phyloP scores from a whole-genome alignment of 164 flowering plant genomes.

The Chloranthus sessilifolius region DNA sequence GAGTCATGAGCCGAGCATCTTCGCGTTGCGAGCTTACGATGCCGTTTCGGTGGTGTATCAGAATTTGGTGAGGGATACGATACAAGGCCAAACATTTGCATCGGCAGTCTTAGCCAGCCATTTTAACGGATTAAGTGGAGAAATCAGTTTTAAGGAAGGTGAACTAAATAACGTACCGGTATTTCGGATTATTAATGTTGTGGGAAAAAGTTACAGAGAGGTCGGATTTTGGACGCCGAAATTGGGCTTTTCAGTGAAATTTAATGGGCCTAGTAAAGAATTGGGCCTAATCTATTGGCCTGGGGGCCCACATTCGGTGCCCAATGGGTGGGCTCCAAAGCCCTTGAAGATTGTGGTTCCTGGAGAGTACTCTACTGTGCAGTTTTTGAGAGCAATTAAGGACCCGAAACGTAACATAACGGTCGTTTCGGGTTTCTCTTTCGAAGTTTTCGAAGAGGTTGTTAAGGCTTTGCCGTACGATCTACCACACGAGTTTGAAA shows the following conservation, averaged over 20 bases:
- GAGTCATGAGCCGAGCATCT: conserved; percentile 15
- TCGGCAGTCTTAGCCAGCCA: conserved; percentile 9
- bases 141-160: conserved; percentile 11
- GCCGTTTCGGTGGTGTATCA: conserved; percentile 3
- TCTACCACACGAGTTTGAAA: conserved; percentile 18
- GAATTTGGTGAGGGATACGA: neutral
- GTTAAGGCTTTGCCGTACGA: conserved; percentile 17
- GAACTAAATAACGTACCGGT: neutral
- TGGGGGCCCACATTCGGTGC: conserved; percentile 8
- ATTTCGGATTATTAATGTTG: conserved; percentile 17
- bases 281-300: conserved; percentile 19
- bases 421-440: conserved; percentile 34
- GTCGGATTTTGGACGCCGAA: conserved; percentile 8
- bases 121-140: conserved; percentile 20
- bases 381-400: conserved; percentile 31
- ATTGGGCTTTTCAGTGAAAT: conserved; percentile 8
- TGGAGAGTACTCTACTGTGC: conserved; percentile 21
- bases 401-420: neutral
- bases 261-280: neutral
- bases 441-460: conserved; percentile 30
- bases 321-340: conserved; percentile 37
- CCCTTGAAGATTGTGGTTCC: conserved; percentile 43
- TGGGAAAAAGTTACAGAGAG: conserved; percentile 12
- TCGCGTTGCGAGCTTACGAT: conserved; percentile 21
- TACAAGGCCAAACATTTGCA: too few species aligned